Evolutionary conservation across 495 filamentous ascomycete genomes (phyloP), one percentile per base, ranked within the genome.

Genomic region (Cladorrhinum samala): DNA sequence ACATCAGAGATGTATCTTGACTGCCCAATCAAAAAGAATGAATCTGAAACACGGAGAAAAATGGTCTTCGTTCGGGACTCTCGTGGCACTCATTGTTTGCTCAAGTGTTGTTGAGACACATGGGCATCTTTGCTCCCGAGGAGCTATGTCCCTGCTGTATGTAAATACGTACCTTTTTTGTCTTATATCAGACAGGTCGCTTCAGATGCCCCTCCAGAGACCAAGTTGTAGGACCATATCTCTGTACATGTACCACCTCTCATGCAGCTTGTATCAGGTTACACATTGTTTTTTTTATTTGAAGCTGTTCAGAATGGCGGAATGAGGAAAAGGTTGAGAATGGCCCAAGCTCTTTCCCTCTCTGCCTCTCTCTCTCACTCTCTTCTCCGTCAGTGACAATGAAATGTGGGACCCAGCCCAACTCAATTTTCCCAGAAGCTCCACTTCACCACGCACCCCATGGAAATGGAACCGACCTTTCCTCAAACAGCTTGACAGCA

Each of bases 21-120:
- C 55, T 60, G 54, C 46, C 56, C 19, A 45, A 40, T 57, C 52
- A 58, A 58, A 61, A 48, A 57, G 63, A 68, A 67, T 61, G 63
- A 66, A 70, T 51, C 58, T 75, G 72, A 73, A 73, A 75, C 72
- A 67, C 63, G 68, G 67, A 70, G 67, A 62, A 39, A 61, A 24
- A 44, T 48, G 59, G 55, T 49, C 57, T 50, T 47, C 50, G 52
- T 50, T 54, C 23, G 54, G 52, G 48, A 46, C 43, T 42, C 9
- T 55, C n/a, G n/a, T 7, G 30, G 14, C 30, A 6, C 30, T 37
- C 7, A 37, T 7, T 7, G 14, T 7, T 37, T 37, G 30, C 30
- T 37, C 30, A 37, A 7, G 13, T 41, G 11, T 18, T 14, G 39
- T 5, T n/a, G 39, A 18, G 39, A 41, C 42, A 14, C 20, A 45